A percentile compares a stretch with the other conserved stretches of the same genome.
Conservation (phyloP, 2,329 filamentous ascomycete genomes). For the Ambrosiella xylebori region DNA sequence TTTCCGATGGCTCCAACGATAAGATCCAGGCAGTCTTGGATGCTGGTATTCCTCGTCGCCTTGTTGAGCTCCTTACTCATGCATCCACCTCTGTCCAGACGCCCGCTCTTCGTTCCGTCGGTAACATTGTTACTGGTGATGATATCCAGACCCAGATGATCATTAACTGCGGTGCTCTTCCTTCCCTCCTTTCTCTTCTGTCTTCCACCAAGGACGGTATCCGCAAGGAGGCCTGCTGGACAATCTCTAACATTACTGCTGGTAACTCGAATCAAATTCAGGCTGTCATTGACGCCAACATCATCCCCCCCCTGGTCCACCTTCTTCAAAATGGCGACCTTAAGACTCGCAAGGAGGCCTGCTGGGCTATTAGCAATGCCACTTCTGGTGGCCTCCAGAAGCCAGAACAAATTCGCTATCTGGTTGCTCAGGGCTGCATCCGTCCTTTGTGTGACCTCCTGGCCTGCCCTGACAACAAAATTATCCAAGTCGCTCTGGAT, state of each 20-base stretch:
- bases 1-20: constrained; percentile 94
- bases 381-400: constrained; percentile 96
- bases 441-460: constrained; percentile 92
- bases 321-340: constrained; percentile 91
- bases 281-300: constrained; percentile 87
- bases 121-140: constrained; percentile 97
- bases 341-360: constrained; percentile 98
- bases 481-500: constrained; percentile 95
- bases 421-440: constrained; percentile 88
- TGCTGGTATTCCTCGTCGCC: constrained; percentile 85
- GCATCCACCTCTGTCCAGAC: constrained; percentile 97
- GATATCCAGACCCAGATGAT: constrained; percentile 98
- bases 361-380: constrained; percentile 98
- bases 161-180: constrained; percentile 91
- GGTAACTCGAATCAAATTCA: constrained; percentile 98
- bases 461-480: constrained; percentile 97
- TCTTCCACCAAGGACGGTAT: constrained; percentile 98
- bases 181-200: constrained; percentile 79
- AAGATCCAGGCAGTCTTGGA: constrained; percentile 99
- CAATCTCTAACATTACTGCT: constrained; percentile 96
- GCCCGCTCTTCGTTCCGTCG: constrained; percentile 86
- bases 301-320: constrained; percentile 91
- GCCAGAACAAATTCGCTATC: constrained; percentile 93
- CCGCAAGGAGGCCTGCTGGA: constrained; percentile 99
- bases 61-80: constrained; percentile 96